These are phyloP conservation scores for Eucalyptus victrix DNA, from an alignment of 345 rosid genomes.

Conservation along the genomic window DNA sequence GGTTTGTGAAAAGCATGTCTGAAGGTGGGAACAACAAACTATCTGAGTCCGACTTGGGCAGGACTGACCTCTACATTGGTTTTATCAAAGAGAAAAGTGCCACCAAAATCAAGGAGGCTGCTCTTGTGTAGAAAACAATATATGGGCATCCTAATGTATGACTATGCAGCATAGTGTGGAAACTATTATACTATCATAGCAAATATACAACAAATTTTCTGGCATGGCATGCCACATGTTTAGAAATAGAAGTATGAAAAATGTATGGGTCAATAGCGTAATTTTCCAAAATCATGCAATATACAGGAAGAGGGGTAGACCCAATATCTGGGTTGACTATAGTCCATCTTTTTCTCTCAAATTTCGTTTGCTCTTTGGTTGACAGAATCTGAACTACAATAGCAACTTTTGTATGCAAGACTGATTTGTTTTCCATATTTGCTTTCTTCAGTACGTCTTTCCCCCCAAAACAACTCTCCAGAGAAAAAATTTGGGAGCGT, in stretches of 20 bases:
- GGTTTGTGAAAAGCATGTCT: constrained; percentile 75
- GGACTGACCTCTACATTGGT: constrained; percentile 57
- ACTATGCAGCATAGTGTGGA: background rate
- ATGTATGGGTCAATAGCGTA: background rate
- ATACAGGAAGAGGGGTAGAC: background rate
- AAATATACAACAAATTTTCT: background rate
- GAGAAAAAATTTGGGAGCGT: background rate
- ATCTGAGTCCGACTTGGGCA: constrained; percentile 36
- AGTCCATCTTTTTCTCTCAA: background rate
- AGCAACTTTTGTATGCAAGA: background rate
- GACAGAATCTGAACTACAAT: background rate
- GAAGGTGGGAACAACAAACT: constrained; percentile 48
- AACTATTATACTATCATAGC: background rate
- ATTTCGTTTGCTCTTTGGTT: background rate
- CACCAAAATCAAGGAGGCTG: constrained; percentile 25
- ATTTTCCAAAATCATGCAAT: background rate
- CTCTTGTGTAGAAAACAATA: constrained; percentile 18
- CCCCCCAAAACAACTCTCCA: background rate
- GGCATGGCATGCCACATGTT: constrained; percentile 5
- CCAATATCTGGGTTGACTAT: background rate
- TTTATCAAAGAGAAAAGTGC: constrained; percentile 26
- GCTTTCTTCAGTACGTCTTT: background rate
- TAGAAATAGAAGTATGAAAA: background rate
- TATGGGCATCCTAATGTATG: background rate
- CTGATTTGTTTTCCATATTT: background rate